Conservation (phyloP, 108 stramenopile genomes). For the Fistulifera pelliculosa region DNA sequence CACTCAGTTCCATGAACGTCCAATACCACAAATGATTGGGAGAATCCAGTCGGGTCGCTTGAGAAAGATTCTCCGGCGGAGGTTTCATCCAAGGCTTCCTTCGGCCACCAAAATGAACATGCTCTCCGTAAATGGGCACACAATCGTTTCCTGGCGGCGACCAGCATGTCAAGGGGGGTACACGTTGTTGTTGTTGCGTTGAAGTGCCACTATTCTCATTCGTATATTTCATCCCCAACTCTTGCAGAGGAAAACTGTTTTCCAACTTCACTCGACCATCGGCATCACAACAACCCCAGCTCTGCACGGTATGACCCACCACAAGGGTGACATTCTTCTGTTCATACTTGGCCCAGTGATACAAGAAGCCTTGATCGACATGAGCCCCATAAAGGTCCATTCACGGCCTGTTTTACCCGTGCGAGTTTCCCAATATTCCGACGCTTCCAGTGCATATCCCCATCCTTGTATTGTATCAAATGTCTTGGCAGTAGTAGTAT, state of each 20-base stretch:
- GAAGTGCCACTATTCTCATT: too few relatives aligned
- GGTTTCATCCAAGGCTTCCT: too few relatives aligned
- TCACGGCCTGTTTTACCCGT: not conserved
- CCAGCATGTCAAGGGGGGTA: too few relatives aligned
- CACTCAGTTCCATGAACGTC: too few relatives aligned
- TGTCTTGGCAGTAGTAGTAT: not conserved
- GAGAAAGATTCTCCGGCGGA: too few relatives aligned
- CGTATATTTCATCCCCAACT: too few relatives aligned
- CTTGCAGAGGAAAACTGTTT: not conserved
- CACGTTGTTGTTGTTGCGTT: too few relatives aligned
- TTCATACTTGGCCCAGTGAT: slow-evolving; percentile 27
- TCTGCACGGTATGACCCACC: slow-evolving; percentile 3
- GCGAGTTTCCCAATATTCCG: not conserved
- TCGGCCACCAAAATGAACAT: too few relatives aligned
- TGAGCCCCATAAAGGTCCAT: slow-evolving; percentile 1
- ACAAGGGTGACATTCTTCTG: slow-evolving; percentile 15
- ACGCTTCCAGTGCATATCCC: slow-evolving; percentile 14
- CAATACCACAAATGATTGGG: too few relatives aligned
- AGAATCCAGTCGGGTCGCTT: too few relatives aligned
- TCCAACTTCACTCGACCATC: not conserved
- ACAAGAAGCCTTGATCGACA: slow-evolving; percentile 14
- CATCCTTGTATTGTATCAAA: slow-evolving; percentile 18
- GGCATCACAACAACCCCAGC: slow-evolving; percentile 9
- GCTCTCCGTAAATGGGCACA: too few relatives aligned
- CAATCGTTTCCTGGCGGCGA: too few relatives aligned